phyloP scores from a whole-genome alignment of 2,329 filamentous ascomycete genomes.

The Botrytis aclada region DNA sequence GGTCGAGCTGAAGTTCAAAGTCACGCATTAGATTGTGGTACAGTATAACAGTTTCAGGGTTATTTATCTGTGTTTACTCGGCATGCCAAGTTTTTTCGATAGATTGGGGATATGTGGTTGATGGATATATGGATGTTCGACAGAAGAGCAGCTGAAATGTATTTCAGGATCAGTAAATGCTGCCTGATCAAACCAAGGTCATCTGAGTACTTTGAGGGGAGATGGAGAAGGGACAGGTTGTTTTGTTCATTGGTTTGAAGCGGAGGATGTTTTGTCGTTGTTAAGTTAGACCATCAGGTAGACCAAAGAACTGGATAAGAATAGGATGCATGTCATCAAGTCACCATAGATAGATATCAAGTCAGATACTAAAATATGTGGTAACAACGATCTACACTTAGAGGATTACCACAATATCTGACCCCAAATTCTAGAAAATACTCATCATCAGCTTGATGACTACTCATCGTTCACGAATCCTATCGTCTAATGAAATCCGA shows the following conservation, averaged over 20 bases:
- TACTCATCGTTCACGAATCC: not conserved
- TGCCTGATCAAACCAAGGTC: not conserved
- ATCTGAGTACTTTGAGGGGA: not conserved
- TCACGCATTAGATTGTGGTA: constrained; percentile 1
- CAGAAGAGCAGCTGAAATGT: constrained; percentile 5
- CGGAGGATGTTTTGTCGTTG: not conserved
- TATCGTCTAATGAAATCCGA: not conserved
- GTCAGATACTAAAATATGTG: not conserved
- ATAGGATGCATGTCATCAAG: not conserved
- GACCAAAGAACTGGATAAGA: not conserved
- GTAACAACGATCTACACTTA: not conserved
- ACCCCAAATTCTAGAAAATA: not conserved
- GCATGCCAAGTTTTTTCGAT: not conserved
- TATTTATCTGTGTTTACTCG: not conserved
- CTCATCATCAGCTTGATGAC: not conserved
- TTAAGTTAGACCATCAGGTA: not conserved
- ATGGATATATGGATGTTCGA: not conserved
- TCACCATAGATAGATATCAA: not conserved
- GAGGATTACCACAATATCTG: not conserved
- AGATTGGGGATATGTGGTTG: not conserved
- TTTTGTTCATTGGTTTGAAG: not conserved
- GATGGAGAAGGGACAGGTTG: not conserved
- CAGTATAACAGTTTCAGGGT: not conserved
- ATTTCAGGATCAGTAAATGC: not conserved
- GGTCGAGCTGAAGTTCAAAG: constrained; percentile 14